Evolutionary conservation across 1,284 basidiomycete genomes (phyloP).

Genomic region (Ustilago nuda): DNA sequence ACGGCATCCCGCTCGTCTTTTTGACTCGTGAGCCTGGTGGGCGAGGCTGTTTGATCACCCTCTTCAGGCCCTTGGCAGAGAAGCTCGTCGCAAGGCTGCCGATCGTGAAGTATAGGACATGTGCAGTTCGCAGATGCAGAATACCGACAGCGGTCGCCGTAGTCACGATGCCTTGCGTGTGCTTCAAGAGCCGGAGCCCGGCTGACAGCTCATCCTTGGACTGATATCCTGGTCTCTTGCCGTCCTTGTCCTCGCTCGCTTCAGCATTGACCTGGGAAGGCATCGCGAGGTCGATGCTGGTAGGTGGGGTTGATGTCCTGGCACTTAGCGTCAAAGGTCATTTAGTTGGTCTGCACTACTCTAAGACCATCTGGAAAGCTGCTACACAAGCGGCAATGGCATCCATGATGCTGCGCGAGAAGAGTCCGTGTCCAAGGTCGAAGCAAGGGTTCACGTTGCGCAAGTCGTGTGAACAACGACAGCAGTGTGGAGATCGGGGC

Average conservation of each 20-base stretch:
- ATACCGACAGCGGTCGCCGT: conserved; percentile 50
- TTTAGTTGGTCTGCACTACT: neutral
- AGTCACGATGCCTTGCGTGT: conserved; percentile 53
- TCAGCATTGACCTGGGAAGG: neutral
- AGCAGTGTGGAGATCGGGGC: neutral
- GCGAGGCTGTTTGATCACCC: conserved; percentile 56
- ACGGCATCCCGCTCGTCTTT: conserved; percentile 56
- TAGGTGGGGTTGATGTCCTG: no score
- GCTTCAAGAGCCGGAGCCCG: conserved; percentile 49
- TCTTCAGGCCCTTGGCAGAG: conserved; percentile 51
- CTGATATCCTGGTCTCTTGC: neutral
- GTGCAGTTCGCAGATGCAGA: conserved; percentile 45
- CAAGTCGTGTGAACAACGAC: neutral
- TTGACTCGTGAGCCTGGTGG: conserved; percentile 48
- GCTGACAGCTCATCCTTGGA: conserved; percentile 31
- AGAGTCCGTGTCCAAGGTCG: neutral
- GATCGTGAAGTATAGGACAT: conserved; percentile 44
- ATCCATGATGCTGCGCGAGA: neutral
- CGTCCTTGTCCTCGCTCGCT: neutral
- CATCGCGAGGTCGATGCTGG: conserved; percentile 4
- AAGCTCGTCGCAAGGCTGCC: conserved; percentile 49
- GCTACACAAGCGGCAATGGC: neutral
- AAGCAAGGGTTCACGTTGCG: neutral
- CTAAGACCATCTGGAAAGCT: neutral
- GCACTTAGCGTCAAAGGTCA: neutral